Evolutionary conservation across 2,329 filamentous ascomycete species (phyloP).

Genomic region (Clathrospora elynae): DNA sequence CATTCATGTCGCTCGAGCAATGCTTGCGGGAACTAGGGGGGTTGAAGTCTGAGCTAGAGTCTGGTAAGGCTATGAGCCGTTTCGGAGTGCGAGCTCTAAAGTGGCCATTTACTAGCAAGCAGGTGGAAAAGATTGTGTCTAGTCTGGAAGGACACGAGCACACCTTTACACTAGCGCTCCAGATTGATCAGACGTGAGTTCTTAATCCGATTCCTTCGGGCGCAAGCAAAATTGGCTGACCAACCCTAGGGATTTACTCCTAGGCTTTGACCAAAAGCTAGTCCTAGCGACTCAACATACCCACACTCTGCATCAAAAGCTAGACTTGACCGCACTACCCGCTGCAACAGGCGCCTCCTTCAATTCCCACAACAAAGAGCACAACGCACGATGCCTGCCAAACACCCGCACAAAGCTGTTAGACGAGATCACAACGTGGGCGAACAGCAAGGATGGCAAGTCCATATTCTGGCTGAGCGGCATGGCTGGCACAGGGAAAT

Average conservation of each 20-base stretch:
- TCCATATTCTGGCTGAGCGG: constrained; percentile 43
- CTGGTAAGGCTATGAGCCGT: constrained; percentile 38
- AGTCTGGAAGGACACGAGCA: constrained; percentile 36
- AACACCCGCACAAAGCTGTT: constrained; percentile 33
- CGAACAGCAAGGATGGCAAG: constrained; percentile 12
- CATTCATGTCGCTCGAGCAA: constrained; percentile 25
- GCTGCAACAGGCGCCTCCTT: constrained; percentile 20
- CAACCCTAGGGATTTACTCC: no score
- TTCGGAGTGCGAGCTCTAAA: constrained; percentile 46
- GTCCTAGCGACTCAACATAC: constrained; percentile 4
- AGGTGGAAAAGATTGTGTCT: constrained; percentile 36
- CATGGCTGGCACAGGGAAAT: no score
- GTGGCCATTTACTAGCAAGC: constrained; percentile 49
- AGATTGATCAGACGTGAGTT: constrained; percentile 46
- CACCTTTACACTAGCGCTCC: constrained; percentile 38
- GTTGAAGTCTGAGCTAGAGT: constrained; percentile 19
- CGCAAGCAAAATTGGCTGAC: constrained; percentile 7
- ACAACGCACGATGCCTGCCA: constrained; percentile 27
- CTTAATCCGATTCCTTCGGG: constrained; percentile 25
- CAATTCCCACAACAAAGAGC: constrained; percentile 19
- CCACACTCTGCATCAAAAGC: constrained; percentile 15
- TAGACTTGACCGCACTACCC: constrained; percentile 21
- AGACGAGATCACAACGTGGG: constrained; percentile 28
- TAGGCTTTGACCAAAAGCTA: no score
- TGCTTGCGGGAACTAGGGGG: constrained; percentile 18